Evolutionary conservation across 1,284 basidiomycete genomes (phyloP), one percentile per base, ranked within the genome.

Genomic region (Papiliotrema laurentii): DNA sequence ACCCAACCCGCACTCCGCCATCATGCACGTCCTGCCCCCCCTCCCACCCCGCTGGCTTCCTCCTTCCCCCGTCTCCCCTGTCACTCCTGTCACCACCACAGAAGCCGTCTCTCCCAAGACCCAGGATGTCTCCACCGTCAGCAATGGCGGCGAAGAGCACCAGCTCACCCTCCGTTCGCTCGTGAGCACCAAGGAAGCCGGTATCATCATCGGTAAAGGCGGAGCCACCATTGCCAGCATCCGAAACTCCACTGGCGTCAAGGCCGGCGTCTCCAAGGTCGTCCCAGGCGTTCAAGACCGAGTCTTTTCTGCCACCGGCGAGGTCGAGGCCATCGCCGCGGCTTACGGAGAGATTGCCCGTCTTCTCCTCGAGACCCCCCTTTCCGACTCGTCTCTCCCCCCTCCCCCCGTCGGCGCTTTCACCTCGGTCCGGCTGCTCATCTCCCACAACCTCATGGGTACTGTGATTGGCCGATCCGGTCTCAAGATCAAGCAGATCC

Each of bases 401-500:
- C 79, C 83, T 53, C 73, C 77, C 25, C 75, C 75, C n/a, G 80
- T 85, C 56, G 76, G 81, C 60, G 78, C 85, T 43, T 84, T 89
- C 74, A 92, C 91, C 48, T 88, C 91, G 53, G 86, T 97, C 70
- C 89, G 91, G 53, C 87, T 96, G 57, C 83, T 99, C 66, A 91
- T 99, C 71, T 96, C 92, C 47, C 93, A 98, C 79, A 94, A 96
- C 73, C 83, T 97, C 60, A 99, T 99, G 96, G 96, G 96, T 48
- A 94, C 92, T 50, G 90, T 99, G 75, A 99, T 99, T 64, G 96
- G 96, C 60, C 89, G 94, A 64, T 87, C 79, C 53, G 96, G 96
- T 58, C 84, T 89, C 73, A 98, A 97, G 83, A 99, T 99, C 77
- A 98, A 98, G 79, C 90, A 93, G 72, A 99, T 99, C 72, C 96